These are phyloP conservation scores for Tetramitus jugosus DNA, from an alignment of 208 protist species.

Conservation along the genomic window DNA sequence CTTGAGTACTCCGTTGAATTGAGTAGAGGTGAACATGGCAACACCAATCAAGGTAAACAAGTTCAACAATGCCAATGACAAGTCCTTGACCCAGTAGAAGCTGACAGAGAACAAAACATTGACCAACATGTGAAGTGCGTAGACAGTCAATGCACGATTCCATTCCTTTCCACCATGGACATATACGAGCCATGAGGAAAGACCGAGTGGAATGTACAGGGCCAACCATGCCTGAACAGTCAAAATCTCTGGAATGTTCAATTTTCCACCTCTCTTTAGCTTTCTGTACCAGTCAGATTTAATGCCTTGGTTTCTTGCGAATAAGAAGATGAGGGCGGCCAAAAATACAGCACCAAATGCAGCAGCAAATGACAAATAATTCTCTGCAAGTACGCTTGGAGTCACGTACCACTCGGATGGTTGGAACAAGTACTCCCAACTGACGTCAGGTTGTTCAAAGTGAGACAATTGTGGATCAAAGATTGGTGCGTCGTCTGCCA, in stretches of 20 bases:
- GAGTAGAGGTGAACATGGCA: conserved; percentile 18
- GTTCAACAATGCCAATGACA: conserved; percentile 12
- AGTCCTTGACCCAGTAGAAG: conserved; percentile 6
- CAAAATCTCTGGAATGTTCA: neutral
- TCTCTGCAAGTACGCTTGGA: neutral
- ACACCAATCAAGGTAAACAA: conserved; percentile 18
- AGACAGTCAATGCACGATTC: neutral
- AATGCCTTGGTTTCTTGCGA: neutral
- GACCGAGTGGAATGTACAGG: conserved; percentile 10
- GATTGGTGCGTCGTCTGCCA: too few relatives aligned
- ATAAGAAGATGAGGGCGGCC: neutral
- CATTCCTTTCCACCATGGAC: conserved; percentile 1
- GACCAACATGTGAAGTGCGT: neutral
- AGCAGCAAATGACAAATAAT: neutral
- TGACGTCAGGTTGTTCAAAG: too few relatives aligned
- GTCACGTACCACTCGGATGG: conserved; percentile 9
- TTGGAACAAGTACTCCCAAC: conserved; percentile 7
- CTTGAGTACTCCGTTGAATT: neutral
- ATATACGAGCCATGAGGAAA: conserved; percentile 6
- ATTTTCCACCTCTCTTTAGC: neutral
- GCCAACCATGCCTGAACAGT: neutral
- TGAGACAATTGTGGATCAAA: too few relatives aligned
- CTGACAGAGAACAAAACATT: conserved; percentile 1
- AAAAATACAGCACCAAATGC: neutral
- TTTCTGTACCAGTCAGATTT: neutral